Base-by-base conservation (phyloP, 169 alveolate species). In the Eimeria brunetti region DNA sequence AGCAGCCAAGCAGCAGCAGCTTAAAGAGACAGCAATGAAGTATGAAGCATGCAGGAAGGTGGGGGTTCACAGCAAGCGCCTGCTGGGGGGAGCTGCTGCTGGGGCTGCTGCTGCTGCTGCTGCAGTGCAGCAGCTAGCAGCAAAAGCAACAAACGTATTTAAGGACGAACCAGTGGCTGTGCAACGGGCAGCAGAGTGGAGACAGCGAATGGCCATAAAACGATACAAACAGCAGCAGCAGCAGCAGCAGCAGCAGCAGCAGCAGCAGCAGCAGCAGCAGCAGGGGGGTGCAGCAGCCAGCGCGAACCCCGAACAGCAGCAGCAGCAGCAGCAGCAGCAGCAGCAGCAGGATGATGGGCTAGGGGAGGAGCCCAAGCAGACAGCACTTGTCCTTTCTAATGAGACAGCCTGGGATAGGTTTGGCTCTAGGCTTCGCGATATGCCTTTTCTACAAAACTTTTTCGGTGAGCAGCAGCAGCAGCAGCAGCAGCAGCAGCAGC, bases 391-490 rank as follows among this genome's bases (percentile, higher is more conserved):
- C 38, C 91, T 97, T n/a, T 95, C 97, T 60, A 96, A 93, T 27
- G 97, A 88, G 53, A 90, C 98, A 20, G 96, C 96, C 27, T 93
- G 96, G 97, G 91, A 73, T 58, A 89, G 95, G 36, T 98, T 98
- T 73, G 98, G 99, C 62, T 96, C 98, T 81, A 92, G 96, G 76
- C 96, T 98, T 41, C 96, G 97, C 51, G 99, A 98, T 84, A 98
- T 98, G 99, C 98, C 99, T 33, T 97, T 98, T 95, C 96, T 98
- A 75, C 98, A 95, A 56, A 97, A 96, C 86, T 97, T 98, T 94
- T 98, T 98, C 96, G 99, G 94, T 84, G 6, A n/a, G 78, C 30
- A 53, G 76, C 58, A 22, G n/a, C 38, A 27, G 89, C 6, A 36
- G 89, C 27, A 33, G 11, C 8, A 44, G 86, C 86, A 44, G 62